Evolutionary conservation across 768 basidiomycete genomes (phyloP).

Genomic region (Suillus luteus): DNA sequence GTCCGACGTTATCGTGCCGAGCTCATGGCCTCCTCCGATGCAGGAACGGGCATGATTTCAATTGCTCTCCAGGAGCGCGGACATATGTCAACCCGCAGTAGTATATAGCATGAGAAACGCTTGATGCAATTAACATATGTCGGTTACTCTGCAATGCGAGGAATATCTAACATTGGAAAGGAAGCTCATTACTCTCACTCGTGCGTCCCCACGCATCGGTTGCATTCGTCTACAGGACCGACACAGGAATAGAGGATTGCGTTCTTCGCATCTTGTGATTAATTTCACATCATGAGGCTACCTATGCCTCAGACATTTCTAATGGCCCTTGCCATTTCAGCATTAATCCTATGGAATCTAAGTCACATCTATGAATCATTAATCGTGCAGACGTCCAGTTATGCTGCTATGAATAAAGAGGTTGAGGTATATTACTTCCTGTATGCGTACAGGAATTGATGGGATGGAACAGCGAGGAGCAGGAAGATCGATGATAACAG

Average conservation of each 20-base stretch:
- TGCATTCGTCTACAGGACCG: not conserved
- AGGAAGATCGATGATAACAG: not conserved
- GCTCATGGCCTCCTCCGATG: not conserved
- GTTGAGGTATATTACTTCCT: not conserved
- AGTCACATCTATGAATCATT: not conserved
- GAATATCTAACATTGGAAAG: conserved; percentile 48
- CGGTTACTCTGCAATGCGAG: conserved; percentile 35
- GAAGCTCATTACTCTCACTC: not conserved
- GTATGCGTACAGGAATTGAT: not conserved
- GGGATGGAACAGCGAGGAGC: not conserved
- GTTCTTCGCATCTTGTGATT: not conserved
- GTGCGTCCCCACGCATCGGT: not conserved
- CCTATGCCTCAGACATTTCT: not conserved
- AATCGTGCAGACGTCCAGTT: not conserved
- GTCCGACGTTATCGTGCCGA: not conserved
- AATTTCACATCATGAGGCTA: not conserved
- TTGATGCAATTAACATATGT: not conserved
- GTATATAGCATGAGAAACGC: not conserved
- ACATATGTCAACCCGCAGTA: not conserved
- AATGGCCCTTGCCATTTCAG: not conserved
- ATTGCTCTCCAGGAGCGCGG: not conserved
- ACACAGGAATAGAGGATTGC: not conserved
- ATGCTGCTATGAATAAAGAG: not conserved
- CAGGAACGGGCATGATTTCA: not conserved
- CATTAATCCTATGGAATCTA: not conserved